These are phyloP conservation scores for Boletus nobilissimus DNA, from an alignment of 1,284 basidiomycete genomes.

Conservation along the genomic window DNA sequence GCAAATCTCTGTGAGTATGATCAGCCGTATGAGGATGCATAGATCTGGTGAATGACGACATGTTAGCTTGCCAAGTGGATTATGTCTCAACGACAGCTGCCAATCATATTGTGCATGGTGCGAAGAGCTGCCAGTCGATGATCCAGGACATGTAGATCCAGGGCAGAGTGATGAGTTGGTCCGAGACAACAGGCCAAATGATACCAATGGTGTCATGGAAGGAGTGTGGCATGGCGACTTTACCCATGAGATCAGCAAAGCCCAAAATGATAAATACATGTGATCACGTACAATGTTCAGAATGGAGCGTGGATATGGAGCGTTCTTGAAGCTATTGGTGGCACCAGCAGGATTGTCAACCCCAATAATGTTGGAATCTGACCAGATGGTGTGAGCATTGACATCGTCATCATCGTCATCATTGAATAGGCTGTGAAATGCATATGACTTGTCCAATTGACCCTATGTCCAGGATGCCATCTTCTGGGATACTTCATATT, in stretches of 20 bases:
- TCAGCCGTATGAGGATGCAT: constrained; percentile 43
- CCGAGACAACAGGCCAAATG: constrained; percentile 54
- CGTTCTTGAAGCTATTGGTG: too few species aligned
- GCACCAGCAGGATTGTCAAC: too few species aligned
- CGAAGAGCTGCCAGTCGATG: constrained; percentile 44
- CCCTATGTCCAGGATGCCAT: too few species aligned
- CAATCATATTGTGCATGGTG: constrained; percentile 45
- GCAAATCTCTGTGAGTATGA: constrained; percentile 18
- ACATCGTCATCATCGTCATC: too few species aligned
- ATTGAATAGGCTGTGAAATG: too few species aligned
- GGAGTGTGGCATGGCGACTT: constrained; percentile 47
- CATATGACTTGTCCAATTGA: too few species aligned
- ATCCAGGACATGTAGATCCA: constrained; percentile 41
- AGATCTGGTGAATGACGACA: constrained; percentile 48
- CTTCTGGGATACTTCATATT: too few species aligned
- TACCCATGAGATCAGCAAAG: neutral
- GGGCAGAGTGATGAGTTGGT: constrained; percentile 59
- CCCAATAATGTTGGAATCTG: too few species aligned
- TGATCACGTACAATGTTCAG: constrained; percentile 44
- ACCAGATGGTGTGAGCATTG: too few species aligned
- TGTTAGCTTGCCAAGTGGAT: constrained; percentile 57
- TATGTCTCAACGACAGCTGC: constrained; percentile 55
- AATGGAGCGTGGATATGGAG: too few species aligned
- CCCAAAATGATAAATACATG: neutral
- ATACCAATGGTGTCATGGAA: constrained; percentile 46